These are phyloP conservation scores for Beta lomatogona DNA, from an alignment of 179 eudicot species.

Conservation along the genomic window DNA sequence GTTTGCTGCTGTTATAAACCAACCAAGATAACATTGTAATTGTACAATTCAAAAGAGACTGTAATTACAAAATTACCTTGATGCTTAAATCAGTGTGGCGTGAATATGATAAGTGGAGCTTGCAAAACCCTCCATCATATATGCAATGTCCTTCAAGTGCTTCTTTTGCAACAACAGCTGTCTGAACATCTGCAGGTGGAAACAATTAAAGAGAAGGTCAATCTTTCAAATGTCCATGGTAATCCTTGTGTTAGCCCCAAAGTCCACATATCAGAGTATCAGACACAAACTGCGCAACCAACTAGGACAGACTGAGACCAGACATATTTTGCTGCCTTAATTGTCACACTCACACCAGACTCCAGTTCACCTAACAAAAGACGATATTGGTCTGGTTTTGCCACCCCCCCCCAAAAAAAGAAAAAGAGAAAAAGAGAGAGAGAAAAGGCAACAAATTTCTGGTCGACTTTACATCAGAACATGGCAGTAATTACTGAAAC, in stretches of 20 bases:
- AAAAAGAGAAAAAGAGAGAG: no score
- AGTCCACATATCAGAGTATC: neutral
- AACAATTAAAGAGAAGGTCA: conserved; percentile 18
- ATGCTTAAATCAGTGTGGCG: conserved; percentile 96
- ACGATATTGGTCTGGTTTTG: neutral
- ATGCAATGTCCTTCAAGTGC: conserved; percentile 97
- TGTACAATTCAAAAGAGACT: conserved; percentile 1
- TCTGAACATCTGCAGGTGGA: conserved; percentile 72
- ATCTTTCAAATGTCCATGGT: neutral
- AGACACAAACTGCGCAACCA: neutral
- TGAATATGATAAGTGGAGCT: conserved; percentile 92
- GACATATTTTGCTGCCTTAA: neutral
- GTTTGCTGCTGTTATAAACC: neutral
- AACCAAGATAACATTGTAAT: neutral
- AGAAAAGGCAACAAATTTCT: no score
- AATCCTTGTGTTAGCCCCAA: neutral
- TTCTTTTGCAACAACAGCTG: conserved; percentile 92
- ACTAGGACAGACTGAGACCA: neutral
- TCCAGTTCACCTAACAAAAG: neutral
- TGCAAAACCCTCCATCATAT: conserved; percentile 98
- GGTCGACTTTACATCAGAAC: neutral
- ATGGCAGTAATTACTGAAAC: neutral
- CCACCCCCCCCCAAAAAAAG: neutral
- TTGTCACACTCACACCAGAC: neutral
- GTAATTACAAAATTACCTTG: conserved; percentile 51